Conservation (phyloP, 2,329 filamentous ascomycete species). For the Didymosphaeria variabile region DNA sequence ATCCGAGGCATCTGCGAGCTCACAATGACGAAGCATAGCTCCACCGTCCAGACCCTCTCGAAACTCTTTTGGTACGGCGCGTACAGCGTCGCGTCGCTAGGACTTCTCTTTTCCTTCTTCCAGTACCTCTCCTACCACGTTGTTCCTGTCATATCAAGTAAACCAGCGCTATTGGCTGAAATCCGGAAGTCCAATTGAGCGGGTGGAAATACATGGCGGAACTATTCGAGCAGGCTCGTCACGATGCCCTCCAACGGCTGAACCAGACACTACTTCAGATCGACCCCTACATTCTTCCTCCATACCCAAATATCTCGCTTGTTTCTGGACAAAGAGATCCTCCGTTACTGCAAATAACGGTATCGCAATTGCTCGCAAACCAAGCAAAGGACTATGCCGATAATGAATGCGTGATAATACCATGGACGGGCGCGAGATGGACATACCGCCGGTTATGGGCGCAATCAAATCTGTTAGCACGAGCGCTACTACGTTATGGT, state of each 20-base stretch:
- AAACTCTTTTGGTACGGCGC: constrained; percentile 30
- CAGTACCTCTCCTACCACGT: constrained; percentile 24
- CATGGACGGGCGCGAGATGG: constrained; percentile 80
- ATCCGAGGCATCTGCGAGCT: constrained; percentile 48
- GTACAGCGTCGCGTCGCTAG: constrained; percentile 32
- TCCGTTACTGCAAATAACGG: constrained; percentile 74
- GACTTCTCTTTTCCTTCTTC: constrained; percentile 23
- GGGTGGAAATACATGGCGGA: constrained; percentile 32
- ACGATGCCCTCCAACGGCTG: constrained; percentile 44
- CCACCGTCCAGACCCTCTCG: constrained; percentile 15
- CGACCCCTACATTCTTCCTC: constrained; percentile 49
- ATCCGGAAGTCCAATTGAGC: not conserved
- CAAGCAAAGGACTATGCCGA: constrained; percentile 72
- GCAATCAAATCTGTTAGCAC: constrained; percentile 51
- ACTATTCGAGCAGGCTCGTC: constrained; percentile 36
- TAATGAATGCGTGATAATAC: constrained; percentile 75
- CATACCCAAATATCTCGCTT: constrained; percentile 61
- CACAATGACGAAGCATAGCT: constrained; percentile 20
- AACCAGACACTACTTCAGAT: constrained; percentile 50
- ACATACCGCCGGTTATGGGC: constrained; percentile 60
- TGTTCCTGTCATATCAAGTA: constrained; percentile 21
- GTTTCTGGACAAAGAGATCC: constrained; percentile 75
- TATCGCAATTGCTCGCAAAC: constrained; percentile 76
- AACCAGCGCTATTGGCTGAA: not conserved
- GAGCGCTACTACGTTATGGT: constrained; percentile 68